Base-by-base conservation (phyloP, 345 rosid genomes). In the Salix udensis region DNA sequence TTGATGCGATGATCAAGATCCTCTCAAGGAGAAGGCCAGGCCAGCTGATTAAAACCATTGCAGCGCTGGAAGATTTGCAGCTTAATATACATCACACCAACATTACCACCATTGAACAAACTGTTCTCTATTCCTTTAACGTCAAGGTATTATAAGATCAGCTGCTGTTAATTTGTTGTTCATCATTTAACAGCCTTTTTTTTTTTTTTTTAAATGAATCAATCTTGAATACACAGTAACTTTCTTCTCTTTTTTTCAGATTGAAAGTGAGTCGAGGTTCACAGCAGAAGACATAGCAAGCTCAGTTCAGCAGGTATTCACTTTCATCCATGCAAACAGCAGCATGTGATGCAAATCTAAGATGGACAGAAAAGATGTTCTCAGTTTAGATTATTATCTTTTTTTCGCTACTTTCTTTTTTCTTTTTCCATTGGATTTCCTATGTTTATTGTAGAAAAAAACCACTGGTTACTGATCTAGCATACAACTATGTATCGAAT, bases 91-190 rank as follows among this genome's bases (percentile, higher is more conserved):
- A 93, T 46, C 98, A 93, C 78, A 91, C 97, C 80, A 96, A 92
- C 81, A 96, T 96, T 78, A 93, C 99, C 70, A 93, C 97, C 83
- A 92, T 93, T 74, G 98, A 93, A 73, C 98, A 93, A 83, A 96
- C 97, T 15, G 98, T 96, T 62, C 92, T 96, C 21, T 93, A 93
- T 81, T 96, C 99, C 65, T 93, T 96, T 72, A 96, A 90, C 65
- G 98, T 91, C 85, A 96, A 93, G 97, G 99, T 90, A 85, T 34
- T 34, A 0, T 53, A 23, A 58, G 23, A 58, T 23, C 26, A 58
- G 62, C 62, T 58, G 62, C 62, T 11, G 26, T 31, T 31, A 31
- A 31, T 31, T n/a, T 58, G 23, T 4, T 23, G 23, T 4, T 23
- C 36, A 34, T 58, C 62, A 9, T n/a, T 23, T 58, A 19, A 58